These are phyloP conservation scores for Penicillium samsonianum DNA, from an alignment of 495 filamentous ascomycete species.

Conservation along the genomic window DNA sequence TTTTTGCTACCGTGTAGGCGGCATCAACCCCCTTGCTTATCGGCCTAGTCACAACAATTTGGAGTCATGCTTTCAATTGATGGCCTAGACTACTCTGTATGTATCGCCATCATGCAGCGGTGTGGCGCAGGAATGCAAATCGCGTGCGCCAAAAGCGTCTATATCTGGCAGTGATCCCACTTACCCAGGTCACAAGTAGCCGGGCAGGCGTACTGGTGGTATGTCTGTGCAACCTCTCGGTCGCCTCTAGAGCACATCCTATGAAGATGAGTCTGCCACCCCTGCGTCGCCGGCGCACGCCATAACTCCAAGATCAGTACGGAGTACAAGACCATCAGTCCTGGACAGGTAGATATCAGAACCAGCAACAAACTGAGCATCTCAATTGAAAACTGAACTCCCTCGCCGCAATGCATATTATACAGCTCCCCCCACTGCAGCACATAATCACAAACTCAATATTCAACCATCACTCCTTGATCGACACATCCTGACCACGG, in stretches of 20 bases:
- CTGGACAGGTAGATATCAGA: background rate
- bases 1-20: background rate
- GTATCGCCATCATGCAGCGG: background rate
- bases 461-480: slow-evolving; percentile 25
- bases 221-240: background rate
- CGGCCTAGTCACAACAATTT: background rate
- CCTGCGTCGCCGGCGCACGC: background rate
- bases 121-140: slow-evolving; percentile 7
- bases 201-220: background rate
- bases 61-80: background rate
- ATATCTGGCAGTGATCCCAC: background rate
- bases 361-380: slow-evolving; percentile 3
- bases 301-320: background rate
- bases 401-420: slow-evolving; percentile 27
- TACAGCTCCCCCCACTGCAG: slow-evolving; percentile 19
- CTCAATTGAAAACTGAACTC: slow-evolving; percentile 14
- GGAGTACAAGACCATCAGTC: background rate
- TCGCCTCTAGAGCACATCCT: background rate
- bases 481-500: slow-evolving; percentile 41
- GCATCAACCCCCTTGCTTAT: slow-evolving; percentile 4
- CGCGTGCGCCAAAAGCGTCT: slow-evolving; percentile 2
- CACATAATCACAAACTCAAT: slow-evolving; percentile 3
- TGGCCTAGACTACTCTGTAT: background rate
- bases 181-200: background rate
- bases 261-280: background rate